A percentile compares a stretch with the other conserved stretches of the same genome.
These are phyloP conservation scores for Crithidia expoeki DNA, from an alignment of 208 protist species.

Conservation along the genomic window DNA sequence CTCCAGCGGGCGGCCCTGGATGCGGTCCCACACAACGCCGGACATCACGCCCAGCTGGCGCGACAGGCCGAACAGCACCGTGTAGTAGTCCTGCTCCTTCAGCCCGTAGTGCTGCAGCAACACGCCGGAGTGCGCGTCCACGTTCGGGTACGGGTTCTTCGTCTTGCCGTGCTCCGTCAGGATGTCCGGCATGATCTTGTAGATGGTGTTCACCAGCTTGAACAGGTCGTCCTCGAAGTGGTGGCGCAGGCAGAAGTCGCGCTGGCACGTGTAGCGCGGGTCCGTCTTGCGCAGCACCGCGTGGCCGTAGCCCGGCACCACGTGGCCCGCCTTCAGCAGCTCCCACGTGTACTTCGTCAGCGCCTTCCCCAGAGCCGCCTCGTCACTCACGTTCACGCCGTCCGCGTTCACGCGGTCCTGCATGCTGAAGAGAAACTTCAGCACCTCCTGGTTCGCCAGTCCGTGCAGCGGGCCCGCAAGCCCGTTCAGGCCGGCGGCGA, in stretches of 20 bases:
- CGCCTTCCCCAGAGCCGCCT: slow-evolving; percentile 61
- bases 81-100: slow-evolving; percentile 97
- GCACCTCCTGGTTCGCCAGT: slow-evolving; percentile 98
- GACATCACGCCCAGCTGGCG: slow-evolving; percentile 96
- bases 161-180: slow-evolving; percentile 98
- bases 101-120: slow-evolving; percentile 97
- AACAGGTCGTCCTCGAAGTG: slow-evolving; percentile 96
- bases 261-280: slow-evolving; percentile 97
- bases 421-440: slow-evolving; percentile 81
- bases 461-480: slow-evolving; percentile 98
- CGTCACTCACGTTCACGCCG: slow-evolving; percentile 51
- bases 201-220: slow-evolving; percentile 94
- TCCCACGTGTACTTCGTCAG: slow-evolving; percentile 93
- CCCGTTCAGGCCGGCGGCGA: slow-evolving; percentile 94
- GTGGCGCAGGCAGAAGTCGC: slow-evolving; percentile 96
- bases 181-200: slow-evolving; percentile 94
- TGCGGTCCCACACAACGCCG: slow-evolving; percentile 94
- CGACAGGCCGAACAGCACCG: slow-evolving; percentile 97
- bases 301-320: slow-evolving; percentile 97
- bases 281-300: slow-evolving; percentile 98
- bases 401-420: slow-evolving; percentile 61
- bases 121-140: slow-evolving; percentile 96
- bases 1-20: slow-evolving; percentile 95
- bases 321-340: slow-evolving; percentile 87
- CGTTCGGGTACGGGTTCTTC: slow-evolving; percentile 98